These are phyloP conservation scores for Lepidium sativum DNA, from an alignment of 345 rosid species.

Conservation along the genomic window DNA sequence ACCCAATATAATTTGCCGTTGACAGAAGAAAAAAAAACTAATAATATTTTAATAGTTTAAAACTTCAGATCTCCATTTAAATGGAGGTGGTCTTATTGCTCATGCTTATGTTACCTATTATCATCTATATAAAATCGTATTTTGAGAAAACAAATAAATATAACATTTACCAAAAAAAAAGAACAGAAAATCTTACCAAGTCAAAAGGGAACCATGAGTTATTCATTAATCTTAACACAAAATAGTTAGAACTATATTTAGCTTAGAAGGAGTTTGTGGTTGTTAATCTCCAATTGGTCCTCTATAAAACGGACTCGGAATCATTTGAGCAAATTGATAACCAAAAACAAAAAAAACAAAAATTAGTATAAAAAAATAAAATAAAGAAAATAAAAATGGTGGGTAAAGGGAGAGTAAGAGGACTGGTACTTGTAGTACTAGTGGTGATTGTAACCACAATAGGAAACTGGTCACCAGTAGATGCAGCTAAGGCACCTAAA, in stretches of 20 bases:
- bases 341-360: background rate
- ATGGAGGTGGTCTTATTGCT: too few relatives aligned
- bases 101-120: too few relatives aligned
- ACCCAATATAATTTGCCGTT: too few relatives aligned
- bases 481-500: background rate
- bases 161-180: too few relatives aligned
- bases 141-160: too few relatives aligned
- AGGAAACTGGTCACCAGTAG: background rate
- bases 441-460: conserved; percentile 6
- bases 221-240: background rate
- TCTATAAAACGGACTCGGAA: conserved; percentile 5
- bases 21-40: too few relatives aligned
- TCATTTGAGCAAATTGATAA: background rate
- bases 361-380: background rate
- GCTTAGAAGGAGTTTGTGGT: background rate
- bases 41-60: too few relatives aligned
- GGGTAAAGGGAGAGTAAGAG: background rate
- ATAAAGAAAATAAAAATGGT: conserved; percentile 5
- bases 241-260: background rate
- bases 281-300: background rate
- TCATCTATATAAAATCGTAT: too few relatives aligned
- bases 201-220: background rate
- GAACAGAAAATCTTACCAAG: background rate
- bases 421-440: background rate
- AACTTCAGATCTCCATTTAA: too few relatives aligned